A percentile compares a stretch with the other conserved stretches of the same genome.
Evolutionary conservation across 306 rosid species (phyloP).

Genomic region (Rubus parviflorus): DNA sequence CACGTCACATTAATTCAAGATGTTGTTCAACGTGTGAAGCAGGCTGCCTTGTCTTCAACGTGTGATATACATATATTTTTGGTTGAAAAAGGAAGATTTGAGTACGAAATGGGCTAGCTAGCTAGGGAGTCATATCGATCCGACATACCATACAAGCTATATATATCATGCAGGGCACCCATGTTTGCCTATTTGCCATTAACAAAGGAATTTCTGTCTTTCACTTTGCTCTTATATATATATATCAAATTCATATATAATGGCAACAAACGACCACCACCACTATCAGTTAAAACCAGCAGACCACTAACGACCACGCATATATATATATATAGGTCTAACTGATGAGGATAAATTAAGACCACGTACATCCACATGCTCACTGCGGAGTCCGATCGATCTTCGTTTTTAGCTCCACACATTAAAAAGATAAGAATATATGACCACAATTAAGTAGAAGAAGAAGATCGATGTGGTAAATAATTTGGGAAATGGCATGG

Average conservation of each 20-base stretch:
- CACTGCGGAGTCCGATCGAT: not conserved
- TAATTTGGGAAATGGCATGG: too few species aligned
- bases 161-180: conserved; percentile 23
- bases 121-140: not conserved
- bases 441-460: not conserved
- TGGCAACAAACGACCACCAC: not conserved
- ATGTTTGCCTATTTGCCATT: not conserved
- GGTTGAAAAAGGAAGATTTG: not conserved
- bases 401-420: conserved; percentile 4
- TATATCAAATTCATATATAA: too few species aligned
- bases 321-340: too few species aligned
- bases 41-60: not conserved
- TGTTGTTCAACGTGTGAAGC: conserved; percentile 19
- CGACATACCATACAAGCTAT: conserved; percentile 20
- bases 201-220: conserved; percentile 14
- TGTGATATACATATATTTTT: not conserved
- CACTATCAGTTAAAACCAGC: conserved; percentile 1
- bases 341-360: not conserved
- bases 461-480: not conserved
- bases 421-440: not conserved
- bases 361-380: not conserved
- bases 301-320: conserved; percentile 6
- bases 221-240: not conserved
- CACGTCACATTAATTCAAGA: not conserved
- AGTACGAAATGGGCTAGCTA: not conserved